A percentile compares a stretch with the other conserved stretches of the same genome.
Evolutionary conservation across 495 filamentous ascomycete genomes (phyloP).

Genomic region (Neurospora sp.): DNA sequence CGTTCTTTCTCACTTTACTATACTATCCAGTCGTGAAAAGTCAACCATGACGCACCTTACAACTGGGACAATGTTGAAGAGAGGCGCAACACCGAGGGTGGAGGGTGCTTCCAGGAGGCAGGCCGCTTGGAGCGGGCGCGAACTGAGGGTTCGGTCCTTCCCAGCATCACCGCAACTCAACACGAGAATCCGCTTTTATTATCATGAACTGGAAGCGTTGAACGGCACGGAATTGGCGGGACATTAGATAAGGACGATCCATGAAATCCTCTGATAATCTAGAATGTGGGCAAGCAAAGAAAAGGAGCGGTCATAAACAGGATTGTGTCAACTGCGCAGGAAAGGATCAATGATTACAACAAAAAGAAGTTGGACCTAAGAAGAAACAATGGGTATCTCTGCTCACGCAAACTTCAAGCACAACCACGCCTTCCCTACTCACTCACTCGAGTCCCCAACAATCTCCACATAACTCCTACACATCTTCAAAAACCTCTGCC

Average conservation of each 20-base stretch:
- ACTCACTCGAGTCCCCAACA: slow-evolving; percentile 12
- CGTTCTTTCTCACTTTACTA: not conserved
- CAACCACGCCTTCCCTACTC: not conserved
- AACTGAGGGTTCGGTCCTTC: not conserved
- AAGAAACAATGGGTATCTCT: not conserved
- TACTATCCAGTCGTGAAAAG: not conserved
- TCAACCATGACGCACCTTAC: not conserved
- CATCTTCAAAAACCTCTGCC: slow-evolving; percentile 54
- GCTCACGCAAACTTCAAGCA: not conserved
- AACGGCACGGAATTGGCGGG: too few relatives aligned
- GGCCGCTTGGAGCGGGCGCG: not conserved
- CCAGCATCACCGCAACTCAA: not conserved
- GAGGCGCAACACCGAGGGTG: not conserved
- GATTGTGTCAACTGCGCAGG: not conserved
- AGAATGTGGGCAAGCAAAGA: too few relatives aligned
- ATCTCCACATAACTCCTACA: slow-evolving; percentile 46
- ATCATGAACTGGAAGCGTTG: too few relatives aligned
- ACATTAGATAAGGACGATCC: too few relatives aligned
- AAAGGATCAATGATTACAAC: not conserved
- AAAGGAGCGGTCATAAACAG: too few relatives aligned
- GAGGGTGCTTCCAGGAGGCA: not conserved
- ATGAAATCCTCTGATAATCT: too few relatives aligned
- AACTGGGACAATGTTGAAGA: not conserved
- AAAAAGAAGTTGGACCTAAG: not conserved
- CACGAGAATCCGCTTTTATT: too few relatives aligned